A percentile compares a stretch with the other conserved stretches of the same genome.
phyloP scores from a whole-genome alignment of 208 protist genomes.

The Balamuthia mandrillaris region DNA sequence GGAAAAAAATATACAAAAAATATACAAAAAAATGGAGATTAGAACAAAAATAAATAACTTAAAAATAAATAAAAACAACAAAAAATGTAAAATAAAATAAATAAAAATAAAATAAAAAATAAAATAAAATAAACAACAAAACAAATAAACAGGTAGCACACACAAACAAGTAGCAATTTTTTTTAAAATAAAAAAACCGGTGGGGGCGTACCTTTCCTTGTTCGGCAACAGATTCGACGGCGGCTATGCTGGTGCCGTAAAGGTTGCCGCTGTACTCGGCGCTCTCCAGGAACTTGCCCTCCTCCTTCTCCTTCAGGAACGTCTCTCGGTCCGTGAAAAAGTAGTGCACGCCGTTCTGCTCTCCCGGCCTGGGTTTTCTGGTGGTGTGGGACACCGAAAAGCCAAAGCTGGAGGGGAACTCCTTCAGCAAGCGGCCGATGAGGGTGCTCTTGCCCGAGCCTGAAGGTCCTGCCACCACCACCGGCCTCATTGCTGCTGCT shows the following conservation, averaged over 20 bases:
- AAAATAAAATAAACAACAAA: too few species aligned
- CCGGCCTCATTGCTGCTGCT: conserved; percentile 10
- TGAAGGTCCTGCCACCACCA: conserved; percentile 55
- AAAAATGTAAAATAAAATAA: too few species aligned
- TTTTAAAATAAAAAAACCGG: neutral
- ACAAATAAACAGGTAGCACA: neutral
- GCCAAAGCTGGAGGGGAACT: conserved; percentile 68
- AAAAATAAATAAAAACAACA: too few species aligned
- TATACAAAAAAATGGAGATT: too few species aligned
- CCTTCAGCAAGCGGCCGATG: conserved; percentile 59
- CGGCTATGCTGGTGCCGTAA: conserved; percentile 69
- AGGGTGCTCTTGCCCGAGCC: conserved; percentile 62
- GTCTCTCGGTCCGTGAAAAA: conserved; percentile 13
- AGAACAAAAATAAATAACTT: too few species aligned
- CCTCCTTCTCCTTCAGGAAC: conserved; percentile 65
- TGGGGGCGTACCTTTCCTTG: neutral
- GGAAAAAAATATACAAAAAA: too few species aligned
- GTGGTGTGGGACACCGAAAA: conserved; percentile 76
- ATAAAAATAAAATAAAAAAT: too few species aligned
- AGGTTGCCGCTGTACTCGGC: conserved; percentile 71
- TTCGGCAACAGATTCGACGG: conserved; percentile 36
- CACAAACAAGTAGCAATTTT: neutral
- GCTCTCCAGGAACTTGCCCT: conserved; percentile 69
- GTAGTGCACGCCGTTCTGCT: conserved; percentile 55
- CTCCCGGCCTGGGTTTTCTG: conserved; percentile 61